phyloP scores from a whole-genome alignment of 805 yeast species.

The Lipomyces mesembrius region DNA sequence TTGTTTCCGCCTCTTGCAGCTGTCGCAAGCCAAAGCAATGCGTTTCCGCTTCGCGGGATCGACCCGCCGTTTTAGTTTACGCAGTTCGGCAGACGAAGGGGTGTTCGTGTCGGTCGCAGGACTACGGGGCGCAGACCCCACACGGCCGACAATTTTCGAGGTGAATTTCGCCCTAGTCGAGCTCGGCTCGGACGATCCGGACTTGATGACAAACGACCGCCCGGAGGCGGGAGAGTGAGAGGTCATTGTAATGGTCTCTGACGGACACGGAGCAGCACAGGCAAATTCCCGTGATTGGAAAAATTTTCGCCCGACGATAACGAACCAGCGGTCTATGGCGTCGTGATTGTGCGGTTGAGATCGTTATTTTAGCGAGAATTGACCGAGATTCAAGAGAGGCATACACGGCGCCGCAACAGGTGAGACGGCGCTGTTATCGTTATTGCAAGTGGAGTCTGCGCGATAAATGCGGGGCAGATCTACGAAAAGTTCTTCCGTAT shows the following conservation, averaged over 20 bases:
- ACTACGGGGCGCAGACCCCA: neutral
- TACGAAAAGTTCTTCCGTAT: neutral
- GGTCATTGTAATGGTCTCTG: neutral
- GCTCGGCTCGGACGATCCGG: neutral
- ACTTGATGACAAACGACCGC: neutral
- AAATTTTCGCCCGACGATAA: too few species aligned
- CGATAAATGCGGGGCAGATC: neutral
- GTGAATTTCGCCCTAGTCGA: neutral
- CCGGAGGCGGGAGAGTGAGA: neutral
- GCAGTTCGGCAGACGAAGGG: slow-evolving; percentile 32
- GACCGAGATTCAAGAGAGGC: neutral
- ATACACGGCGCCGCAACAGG: neutral
- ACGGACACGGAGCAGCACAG: neutral
- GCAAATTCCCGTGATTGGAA: neutral
- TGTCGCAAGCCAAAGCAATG: slow-evolving; percentile 55
- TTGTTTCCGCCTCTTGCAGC: slow-evolving; percentile 52
- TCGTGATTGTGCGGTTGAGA: neutral
- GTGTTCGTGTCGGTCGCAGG: neutral
- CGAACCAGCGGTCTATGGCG: neutral
- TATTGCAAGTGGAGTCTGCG: neutral
- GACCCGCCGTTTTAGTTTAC: slow-evolving; percentile 37
- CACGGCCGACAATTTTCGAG: neutral
- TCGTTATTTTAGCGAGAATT: neutral
- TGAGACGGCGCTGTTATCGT: neutral
- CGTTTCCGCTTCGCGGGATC: slow-evolving; percentile 47